Base-by-base conservation (phyloP, 1,284 basidiomycete species). In the Psilocybe mexicana region DNA sequence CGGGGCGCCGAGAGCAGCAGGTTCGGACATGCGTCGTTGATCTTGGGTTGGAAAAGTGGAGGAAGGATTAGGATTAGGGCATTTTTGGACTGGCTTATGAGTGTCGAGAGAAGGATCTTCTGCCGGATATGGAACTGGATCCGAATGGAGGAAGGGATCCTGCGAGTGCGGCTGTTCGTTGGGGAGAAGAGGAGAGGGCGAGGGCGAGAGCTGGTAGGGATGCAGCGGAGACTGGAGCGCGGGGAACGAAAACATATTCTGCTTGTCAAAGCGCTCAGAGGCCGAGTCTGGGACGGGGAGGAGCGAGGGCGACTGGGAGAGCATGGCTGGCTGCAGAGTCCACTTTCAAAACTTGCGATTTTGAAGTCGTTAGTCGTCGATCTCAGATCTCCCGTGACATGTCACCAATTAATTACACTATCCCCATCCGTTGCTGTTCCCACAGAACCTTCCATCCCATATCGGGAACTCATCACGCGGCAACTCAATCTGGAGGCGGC, bases 1-100 rank as follows among this genome's bases (percentile, higher is more conserved):
- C 46, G 67, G 52, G 63, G 61, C 67, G 62, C 64, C 63, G 60
- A 77, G 73, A 61, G 79, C 73, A 58, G 81, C 71, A 54, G 85
- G 84, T 68, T 86, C 85, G 65, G 85, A 86, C 82, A 86, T 84
- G 70, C 85, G 82, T 66, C 84, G 76, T 54, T 83, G 81, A 71
- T 83, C 82, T 60, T 79, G 69, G 61, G 74, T 66, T 57, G 70
- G 64, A 66, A 65, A 61, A 36, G 65, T 65, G 33, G 63, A 60
- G 62, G 61, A 61, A 33, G 61, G 68, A 69, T 74, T 61, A 33
- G 61, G 68, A 69, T 74, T 61, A 46, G 61, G 69, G 71, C 74
- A 77, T 73, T 76, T 78, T 72, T 78, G 71, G 51, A 62, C 65
- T 62, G 61, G 59, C 55, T 62, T 61, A 59, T 67, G 75, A 69